Percentiles rank a stretch among this genome's conserved stretches.
Evolutionary conservation across 495 filamentous ascomycete genomes (phyloP).

Genomic region (Penicillium canariense): DNA sequence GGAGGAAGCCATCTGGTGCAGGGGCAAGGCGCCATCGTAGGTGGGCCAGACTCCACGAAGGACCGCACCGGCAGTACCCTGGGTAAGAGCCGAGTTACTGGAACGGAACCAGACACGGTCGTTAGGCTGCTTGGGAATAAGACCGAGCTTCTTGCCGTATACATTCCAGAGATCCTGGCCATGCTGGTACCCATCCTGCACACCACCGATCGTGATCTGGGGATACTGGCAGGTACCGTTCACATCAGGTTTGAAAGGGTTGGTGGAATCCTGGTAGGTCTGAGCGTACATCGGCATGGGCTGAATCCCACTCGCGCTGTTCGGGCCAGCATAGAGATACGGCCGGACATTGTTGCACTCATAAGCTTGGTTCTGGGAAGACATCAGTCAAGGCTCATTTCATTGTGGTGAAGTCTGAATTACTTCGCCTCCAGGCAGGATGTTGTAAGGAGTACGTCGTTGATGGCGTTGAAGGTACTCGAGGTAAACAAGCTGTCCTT

Average conservation of each 20-base stretch:
- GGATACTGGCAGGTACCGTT: conserved; percentile 46
- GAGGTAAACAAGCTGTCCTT: conserved; percentile 37
- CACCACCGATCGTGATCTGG: conserved; percentile 43
- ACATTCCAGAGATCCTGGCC: conserved; percentile 40
- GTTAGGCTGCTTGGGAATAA: conserved; percentile 31
- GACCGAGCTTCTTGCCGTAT: conserved; percentile 35
- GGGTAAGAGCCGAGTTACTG: conserved; percentile 38
- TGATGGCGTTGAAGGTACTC: conserved; percentile 47
- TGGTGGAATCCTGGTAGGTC: conserved; percentile 38
- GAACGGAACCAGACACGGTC: conserved; percentile 40
- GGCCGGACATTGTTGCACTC: conserved; percentile 40
- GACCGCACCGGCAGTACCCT: conserved; percentile 40
- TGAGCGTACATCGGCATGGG: conserved; percentile 41
- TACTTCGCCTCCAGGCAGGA: conserved; percentile 43
- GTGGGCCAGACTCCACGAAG: conserved; percentile 41
- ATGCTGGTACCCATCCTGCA: conserved; percentile 44
- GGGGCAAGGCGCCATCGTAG: conserved; percentile 32
- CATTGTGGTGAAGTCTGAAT: not conserved
- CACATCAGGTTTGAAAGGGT: conserved; percentile 37
- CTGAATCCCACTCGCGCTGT: conserved; percentile 16
- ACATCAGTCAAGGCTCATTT: not conserved
- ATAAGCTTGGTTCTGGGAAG: conserved; percentile 39
- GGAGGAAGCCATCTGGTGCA: conserved; percentile 39
- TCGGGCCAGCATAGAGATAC: conserved; percentile 37
- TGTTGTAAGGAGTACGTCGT: conserved; percentile 42